Base-by-base conservation (phyloP, 129 eudicot species). In the Smallanthus sonchifolius region DNA sequence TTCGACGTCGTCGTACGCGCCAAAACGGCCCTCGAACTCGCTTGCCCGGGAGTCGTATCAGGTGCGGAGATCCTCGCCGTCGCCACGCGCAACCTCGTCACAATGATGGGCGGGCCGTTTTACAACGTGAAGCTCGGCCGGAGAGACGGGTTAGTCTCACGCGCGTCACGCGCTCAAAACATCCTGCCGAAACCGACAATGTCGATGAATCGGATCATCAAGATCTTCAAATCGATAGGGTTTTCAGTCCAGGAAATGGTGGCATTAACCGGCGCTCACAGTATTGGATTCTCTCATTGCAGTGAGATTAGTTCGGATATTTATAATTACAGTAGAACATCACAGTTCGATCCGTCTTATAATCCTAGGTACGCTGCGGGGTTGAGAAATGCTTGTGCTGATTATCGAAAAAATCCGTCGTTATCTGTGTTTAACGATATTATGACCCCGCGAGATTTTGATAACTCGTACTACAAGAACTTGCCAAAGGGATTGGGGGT, bases 1-100 rank as follows among this genome's bases (percentile, higher is more conserved):
- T 91, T 87, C 76, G 94, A 91, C 80, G 83, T 85, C 76, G 81
- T 91, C 64, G 85, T 87, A 13, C 91, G 97, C 6, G 91, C 94
- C 60, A 87, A 91, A 60, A 86, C 91, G 51, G 87, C 94, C 48
- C 87, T 91, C 19, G 97, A 90, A 49, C 94, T 87, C 59, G 73
- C 86, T 63, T 90, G 96, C 76, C 96, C 96, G 13, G 87, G 87
- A 47, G 86, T 83, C 17, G 91, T 90, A 54, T 90, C 96, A 3
- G 87, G 96, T 72, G 81, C 96, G 30, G 96, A 89, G 66, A 89
- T 89, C 56, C 88, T 89, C 75, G 88, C 92, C 64, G 82, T 83
- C 42, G 92, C 90, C 48, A 70, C 88, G 45, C 81, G 92, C 40
- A 81, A 89, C 73, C 89, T 89, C 7, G 87, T 89, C 3, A 57